Evolutionary conservation across 2,329 filamentous ascomycete genomes (phyloP), one percentile per base, ranked within the genome.

Genomic region (Penicillium sp.): DNA sequence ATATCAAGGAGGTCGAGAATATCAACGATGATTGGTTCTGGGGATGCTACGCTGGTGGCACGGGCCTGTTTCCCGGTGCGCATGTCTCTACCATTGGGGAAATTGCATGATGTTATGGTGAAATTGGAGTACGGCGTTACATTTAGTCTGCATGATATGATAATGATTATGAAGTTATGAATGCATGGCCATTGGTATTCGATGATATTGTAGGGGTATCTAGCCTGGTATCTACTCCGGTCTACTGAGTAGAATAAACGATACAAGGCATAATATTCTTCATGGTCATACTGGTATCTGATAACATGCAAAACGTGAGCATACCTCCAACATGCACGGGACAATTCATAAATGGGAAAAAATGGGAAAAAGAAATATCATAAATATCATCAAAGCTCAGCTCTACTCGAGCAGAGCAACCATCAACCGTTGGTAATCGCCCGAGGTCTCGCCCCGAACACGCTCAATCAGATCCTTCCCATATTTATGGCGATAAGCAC

Each of bases 1-100:
- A 93, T 67, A 79, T 97, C 11, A 77, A 78, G 6, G 91, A 97
- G 71, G 81, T 86, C 29, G 85, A 91, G 64, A 86, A 93, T 66
- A 81, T 94, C 39, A 95, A 95, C 65, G 87, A 85, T 14, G 89
- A 95, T 65, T 97, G 90, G 90, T 89, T 79, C 61, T 86, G 85
- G 71, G 91, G 91, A 0, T 82, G 82, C 23, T 96, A 95, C 73
- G 89, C 89, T 70, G 89, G 89, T 0, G 73, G 71, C 20, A 83
- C 81, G 57, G 90, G 89, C 0, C 60, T 96, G 54, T 94, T 96
- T 63, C 90, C 90, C 4, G 83, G 84, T 6, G 79, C 81, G 6
- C 91, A 91, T 74, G 86, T 89, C 22, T 73, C 73, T 55, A 61
- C 82, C 23, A 52, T 79, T 7, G 59, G 57, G 35, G 67, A 69